A percentile compares a stretch with the other conserved stretches of the same genome.
These are phyloP conservation scores for Colletotrichum echinochloae DNA, from an alignment of 2,329 filamentous ascomycete genomes.

Conservation along the genomic window DNA sequence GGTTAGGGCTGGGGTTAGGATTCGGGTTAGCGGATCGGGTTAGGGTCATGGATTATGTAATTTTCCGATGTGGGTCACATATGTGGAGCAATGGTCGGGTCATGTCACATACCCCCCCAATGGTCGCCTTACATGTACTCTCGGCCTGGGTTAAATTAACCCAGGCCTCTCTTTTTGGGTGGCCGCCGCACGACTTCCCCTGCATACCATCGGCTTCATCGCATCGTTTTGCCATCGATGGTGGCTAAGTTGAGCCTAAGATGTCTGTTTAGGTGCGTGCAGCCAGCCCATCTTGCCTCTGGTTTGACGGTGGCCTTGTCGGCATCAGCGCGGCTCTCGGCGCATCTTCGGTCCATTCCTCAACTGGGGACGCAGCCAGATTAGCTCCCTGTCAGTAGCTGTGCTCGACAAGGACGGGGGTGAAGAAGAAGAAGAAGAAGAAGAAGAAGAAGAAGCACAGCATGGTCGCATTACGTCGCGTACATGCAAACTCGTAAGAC, in stretches of 20 bases:
- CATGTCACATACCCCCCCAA: too few relatives aligned
- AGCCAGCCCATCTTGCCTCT: not conserved
- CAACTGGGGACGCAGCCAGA: not conserved
- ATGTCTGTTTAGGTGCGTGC: not conserved
- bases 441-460: not conserved
- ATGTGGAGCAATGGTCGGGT: too few relatives aligned
- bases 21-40: too few relatives aligned
- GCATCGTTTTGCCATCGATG: not conserved
- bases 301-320: not conserved
- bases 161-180: constrained; percentile 1
- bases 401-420: not conserved
- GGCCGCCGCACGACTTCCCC: constrained; percentile 7
- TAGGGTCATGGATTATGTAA: too few relatives aligned
- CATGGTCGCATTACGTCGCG: not conserved
- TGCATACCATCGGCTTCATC: constrained; percentile 13
- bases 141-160: too few relatives aligned
- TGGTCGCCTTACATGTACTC: too few relatives aligned
- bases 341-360: constrained; percentile 9
- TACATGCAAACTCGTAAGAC: not conserved
- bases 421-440: not conserved
- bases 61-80: too few relatives aligned
- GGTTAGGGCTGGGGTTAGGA: too few relatives aligned
- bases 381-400: not conserved
- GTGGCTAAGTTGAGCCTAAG: not conserved
- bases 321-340: constrained; percentile 31